These are phyloP conservation scores for Aureobasidium namibiae DNA, from an alignment of 2,329 filamentous ascomycete genomes.

Conservation along the genomic window DNA sequence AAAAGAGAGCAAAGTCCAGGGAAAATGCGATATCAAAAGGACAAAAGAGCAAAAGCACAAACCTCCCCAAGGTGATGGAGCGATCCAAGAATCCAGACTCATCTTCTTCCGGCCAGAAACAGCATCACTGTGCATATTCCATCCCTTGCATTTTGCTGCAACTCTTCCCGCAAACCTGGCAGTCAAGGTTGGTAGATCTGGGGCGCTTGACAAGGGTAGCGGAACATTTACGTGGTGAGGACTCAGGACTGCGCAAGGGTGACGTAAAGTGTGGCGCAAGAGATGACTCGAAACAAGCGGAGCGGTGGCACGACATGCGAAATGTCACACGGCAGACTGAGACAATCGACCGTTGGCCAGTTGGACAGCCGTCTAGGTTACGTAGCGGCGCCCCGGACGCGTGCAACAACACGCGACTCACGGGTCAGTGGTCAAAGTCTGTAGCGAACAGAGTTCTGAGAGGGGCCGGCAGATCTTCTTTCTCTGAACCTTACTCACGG, in stretches of 20 bases:
- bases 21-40: neutral
- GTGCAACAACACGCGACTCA: neutral
- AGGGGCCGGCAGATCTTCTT: neutral
- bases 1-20: neutral
- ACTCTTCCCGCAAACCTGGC: conserved; percentile 12
- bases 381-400: neutral
- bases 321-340: conserved; percentile 9
- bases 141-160: conserved; percentile 1
- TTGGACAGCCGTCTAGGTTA: conserved; percentile 7
- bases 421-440: neutral
- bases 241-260: neutral
- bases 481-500: neutral
- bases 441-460: neutral
- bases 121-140: conserved; percentile 9
- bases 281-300: neutral
- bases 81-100: neutral
- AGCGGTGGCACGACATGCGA: neutral
- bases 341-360: conserved; percentile 4
- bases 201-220: neutral
- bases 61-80: neutral
- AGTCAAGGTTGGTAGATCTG: conserved; percentile 1
- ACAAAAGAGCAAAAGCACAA: neutral
- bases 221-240: neutral
- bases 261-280: conserved; percentile 9
- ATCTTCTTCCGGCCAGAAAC: neutral